Conservation (phyloP, 768 basidiomycete genomes). For the Hericium rajendrae region DNA sequence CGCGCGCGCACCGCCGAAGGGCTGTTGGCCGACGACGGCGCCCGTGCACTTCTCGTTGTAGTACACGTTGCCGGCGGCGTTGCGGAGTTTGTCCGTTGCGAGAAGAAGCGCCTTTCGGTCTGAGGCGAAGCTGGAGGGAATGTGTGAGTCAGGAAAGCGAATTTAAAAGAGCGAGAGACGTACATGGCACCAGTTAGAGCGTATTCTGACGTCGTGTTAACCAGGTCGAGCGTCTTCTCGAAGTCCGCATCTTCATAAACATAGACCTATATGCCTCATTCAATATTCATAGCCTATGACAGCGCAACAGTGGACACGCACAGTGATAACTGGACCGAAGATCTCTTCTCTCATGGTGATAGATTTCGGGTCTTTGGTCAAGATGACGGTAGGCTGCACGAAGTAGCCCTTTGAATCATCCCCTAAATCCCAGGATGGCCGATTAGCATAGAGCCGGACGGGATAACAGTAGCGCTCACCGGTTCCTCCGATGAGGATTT, state of each 20-base stretch:
- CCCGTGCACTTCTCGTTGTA: slow-evolving; percentile 98
- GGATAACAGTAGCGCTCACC: slow-evolving; percentile 31
- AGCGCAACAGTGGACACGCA: slow-evolving; percentile 22
- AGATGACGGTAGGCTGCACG: slow-evolving; percentile 88
- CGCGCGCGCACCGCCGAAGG: slow-evolving; percentile 88
- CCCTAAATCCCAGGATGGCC: no score
- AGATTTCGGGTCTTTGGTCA: slow-evolving; percentile 82
- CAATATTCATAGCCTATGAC: neutral
- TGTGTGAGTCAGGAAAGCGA: slow-evolving; percentile 1
- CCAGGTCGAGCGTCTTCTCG: slow-evolving; percentile 77
- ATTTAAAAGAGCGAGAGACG: slow-evolving; percentile 22
- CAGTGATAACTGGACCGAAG: slow-evolving; percentile 93
- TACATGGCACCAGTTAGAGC: slow-evolving; percentile 93
- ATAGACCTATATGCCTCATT: slow-evolving; percentile 44
- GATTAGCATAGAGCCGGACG: neutral
- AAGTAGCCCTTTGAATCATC: slow-evolving; percentile 92
- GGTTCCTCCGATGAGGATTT: slow-evolving; percentile 79
- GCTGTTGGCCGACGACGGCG: slow-evolving; percentile 96
- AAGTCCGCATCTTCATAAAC: slow-evolving; percentile 84
- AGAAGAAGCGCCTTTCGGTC: slow-evolving; percentile 73
- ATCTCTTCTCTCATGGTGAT: slow-evolving; percentile 92
- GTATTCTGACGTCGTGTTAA: slow-evolving; percentile 81
- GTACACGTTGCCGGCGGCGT: slow-evolving; percentile 94
- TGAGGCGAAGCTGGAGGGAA: slow-evolving; percentile 55
- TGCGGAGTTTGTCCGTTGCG: slow-evolving; percentile 76